Base-by-base conservation (phyloP, 371 early-diverging fungal species). In the Neoconidiobolus thromboides region DNA sequence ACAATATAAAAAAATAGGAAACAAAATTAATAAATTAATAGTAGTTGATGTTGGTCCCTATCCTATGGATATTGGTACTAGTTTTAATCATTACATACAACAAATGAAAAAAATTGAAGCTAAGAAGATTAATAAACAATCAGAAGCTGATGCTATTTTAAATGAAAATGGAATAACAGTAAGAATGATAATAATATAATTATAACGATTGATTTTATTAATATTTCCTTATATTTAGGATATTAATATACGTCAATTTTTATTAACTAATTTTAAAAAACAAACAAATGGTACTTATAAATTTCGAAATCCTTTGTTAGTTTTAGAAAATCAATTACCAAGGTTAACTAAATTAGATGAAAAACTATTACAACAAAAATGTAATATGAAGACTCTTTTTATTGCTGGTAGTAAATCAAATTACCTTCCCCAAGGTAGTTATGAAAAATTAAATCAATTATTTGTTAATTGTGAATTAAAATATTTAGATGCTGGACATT, bases 31-130 rank as follows among this genome's bases (percentile, higher is more conserved):
- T 10, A 81, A 79, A 55, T 68, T 93, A 9, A 69, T 91, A 12
- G 86, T 90, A 1, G 89, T 90, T 2, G 95, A 96, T 62, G 88
- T 87, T 73, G 78, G 91, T 1, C 94, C 96, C 0, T 65, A 74
- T 2, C 61, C 69, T 0, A 59, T 77, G 26, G 66, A 65, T 1
- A 67, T 87, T 10, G 71, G 78, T 0, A 54, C 66, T 36, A 74
- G 74, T 5, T 89, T 90, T 62, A 65, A 66, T 0, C 64, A 54
- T 2, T 89, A 87, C 61, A 70, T 86, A 12, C 51, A 58, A 0
- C 77, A 71, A 37, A 86, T 93, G 87, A 68, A 73, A 43, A 73
- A 77, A 2, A 79, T 92, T 39, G 86, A 86, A 46, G 61, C 58
- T 1, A 68, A 74, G 0, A 60, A 72, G 1, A 69, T 85, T 2